Percentiles rank a stretch among this genome's conserved stretches.
Conservation (phyloP, 2,329 filamentous ascomycete genomes). For the Juglanconis oblonga region DNA sequence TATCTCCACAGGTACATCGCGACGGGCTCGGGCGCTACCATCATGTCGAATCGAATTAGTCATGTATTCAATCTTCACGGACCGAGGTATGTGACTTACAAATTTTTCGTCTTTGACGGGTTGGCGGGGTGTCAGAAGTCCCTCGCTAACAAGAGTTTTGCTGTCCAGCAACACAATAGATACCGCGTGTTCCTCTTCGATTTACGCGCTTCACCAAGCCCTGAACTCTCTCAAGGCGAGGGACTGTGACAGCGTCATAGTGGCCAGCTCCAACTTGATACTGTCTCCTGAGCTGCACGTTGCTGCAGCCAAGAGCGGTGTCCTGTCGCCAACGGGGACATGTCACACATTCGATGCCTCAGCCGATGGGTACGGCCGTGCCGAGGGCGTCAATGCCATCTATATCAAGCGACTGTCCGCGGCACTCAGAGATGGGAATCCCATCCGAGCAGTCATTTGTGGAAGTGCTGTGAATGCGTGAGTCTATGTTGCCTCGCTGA, state of each 20-base stretch:
- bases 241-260: slow-evolving; percentile 23
- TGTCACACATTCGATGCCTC: slow-evolving; percentile 37
- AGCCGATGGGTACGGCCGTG: slow-evolving; percentile 49
- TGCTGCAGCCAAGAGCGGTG: slow-evolving; percentile 30
- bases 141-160: too few species aligned
- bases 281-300: slow-evolving; percentile 25
- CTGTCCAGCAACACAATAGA: slow-evolving; percentile 19
- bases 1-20: not conserved
- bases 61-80: not conserved
- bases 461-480: not conserved
- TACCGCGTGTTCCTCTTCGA: slow-evolving; percentile 31
- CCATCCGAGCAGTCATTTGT: slow-evolving; percentile 36
- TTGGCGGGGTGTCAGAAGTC: too few species aligned
- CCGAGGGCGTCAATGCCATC: slow-evolving; percentile 44
- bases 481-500: not conserved
- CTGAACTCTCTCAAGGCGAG: slow-evolving; percentile 26
- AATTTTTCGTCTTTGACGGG: too few species aligned
- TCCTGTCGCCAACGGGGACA: slow-evolving; percentile 32
- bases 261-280: not conserved
- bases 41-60: not conserved
- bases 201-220: slow-evolving; percentile 32
- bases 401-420: slow-evolving; percentile 44
- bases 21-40: too few species aligned
- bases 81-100: not conserved
- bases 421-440: slow-evolving; percentile 45